phyloP scores from a whole-genome alignment of 257 asterid species.

The Catharanthus roseus region DNA sequence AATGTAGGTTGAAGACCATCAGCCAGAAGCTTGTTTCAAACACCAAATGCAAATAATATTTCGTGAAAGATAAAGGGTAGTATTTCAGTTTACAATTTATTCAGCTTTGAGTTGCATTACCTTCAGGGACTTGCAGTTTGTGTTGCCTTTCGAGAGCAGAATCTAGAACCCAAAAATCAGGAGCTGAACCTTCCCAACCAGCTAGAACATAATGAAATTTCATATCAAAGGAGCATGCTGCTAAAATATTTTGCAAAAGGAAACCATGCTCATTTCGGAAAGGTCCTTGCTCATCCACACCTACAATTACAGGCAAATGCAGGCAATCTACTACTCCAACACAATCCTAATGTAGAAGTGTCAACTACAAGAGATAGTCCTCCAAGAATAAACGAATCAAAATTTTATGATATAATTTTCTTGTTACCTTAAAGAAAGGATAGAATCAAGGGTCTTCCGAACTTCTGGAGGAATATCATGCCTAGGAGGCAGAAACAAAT shows the following conservation, averaged over 20 bases:
- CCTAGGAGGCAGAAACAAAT: conserved; percentile 30
- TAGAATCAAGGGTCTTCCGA: conserved; percentile 31
- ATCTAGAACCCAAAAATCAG: conserved; percentile 30
- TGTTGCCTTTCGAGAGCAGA: conserved; percentile 37
- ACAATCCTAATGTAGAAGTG: conserved; percentile 34
- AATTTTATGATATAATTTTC: neutral
- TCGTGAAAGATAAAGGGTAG: neutral
- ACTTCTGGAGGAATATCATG: conserved; percentile 34
- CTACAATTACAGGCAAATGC: conserved; percentile 46
- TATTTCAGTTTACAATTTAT: neutral
- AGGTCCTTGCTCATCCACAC: conserved; percentile 49
- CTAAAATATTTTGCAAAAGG: conserved; percentile 39
- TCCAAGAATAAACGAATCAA: neutral
- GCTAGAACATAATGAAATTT: conserved; percentile 43
- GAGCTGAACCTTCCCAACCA: conserved; percentile 52
- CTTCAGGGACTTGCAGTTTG: conserved; percentile 34
- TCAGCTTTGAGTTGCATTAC: conserved; percentile 17
- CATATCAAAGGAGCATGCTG: conserved; percentile 44
- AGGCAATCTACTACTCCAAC: conserved; percentile 46
- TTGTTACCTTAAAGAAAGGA: conserved; percentile 37
- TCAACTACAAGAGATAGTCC: conserved; percentile 12
- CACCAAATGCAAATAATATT: neutral
- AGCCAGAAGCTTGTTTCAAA: neutral
- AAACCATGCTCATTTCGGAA: conserved; percentile 35
- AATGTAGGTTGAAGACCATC: neutral